phyloP scores from a whole-genome alignment of 352 stramenopile species.

The Pythium aquatile region DNA sequence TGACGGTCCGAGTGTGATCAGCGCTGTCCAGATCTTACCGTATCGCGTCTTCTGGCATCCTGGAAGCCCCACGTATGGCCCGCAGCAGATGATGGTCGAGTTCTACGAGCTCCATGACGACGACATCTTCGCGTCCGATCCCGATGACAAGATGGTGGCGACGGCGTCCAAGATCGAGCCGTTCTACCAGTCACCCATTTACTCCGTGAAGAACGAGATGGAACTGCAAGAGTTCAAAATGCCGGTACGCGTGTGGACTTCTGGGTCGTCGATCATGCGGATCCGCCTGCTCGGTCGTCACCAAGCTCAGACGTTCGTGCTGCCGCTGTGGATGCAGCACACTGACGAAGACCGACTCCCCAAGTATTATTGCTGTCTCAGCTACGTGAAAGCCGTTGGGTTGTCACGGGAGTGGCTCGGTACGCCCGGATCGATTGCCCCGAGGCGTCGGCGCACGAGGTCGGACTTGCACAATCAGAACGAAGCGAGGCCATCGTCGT shows the following conservation, averaged over 20 bases:
- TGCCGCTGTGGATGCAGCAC: conserved; percentile 47
- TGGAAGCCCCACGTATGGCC: conserved; percentile 69
- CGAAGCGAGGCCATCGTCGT: conserved; percentile 14
- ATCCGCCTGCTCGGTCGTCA: conserved; percentile 67
- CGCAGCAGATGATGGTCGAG: conserved; percentile 63
- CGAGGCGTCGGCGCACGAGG: conserved; percentile 32
- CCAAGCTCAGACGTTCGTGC: conserved; percentile 70
- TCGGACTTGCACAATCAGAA: conserved; percentile 45
- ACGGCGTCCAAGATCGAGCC: conserved; percentile 22
- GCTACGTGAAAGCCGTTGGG: conserved; percentile 68
- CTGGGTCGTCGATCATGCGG: conserved; percentile 44
- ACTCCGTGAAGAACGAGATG: conserved; percentile 70
- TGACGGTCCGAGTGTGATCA: conserved; percentile 55
- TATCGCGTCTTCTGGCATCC: conserved; percentile 84
- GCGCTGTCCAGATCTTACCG: conserved; percentile 61
- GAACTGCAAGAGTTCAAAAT: conserved; percentile 61
- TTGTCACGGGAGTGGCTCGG: conserved; percentile 23
- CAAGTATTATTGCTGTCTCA: conserved; percentile 83
- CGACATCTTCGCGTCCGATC: not conserved
- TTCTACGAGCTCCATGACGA: conserved; percentile 41
- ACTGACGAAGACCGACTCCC: conserved; percentile 42
- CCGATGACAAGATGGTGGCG: not conserved
- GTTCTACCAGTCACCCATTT: conserved; percentile 59
- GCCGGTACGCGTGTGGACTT: conserved; percentile 42
- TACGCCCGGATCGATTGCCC: conserved; percentile 14